Evolutionary conservation across 1,284 basidiomycete species (phyloP).

Genomic region (Heterobasidion irregulare): DNA sequence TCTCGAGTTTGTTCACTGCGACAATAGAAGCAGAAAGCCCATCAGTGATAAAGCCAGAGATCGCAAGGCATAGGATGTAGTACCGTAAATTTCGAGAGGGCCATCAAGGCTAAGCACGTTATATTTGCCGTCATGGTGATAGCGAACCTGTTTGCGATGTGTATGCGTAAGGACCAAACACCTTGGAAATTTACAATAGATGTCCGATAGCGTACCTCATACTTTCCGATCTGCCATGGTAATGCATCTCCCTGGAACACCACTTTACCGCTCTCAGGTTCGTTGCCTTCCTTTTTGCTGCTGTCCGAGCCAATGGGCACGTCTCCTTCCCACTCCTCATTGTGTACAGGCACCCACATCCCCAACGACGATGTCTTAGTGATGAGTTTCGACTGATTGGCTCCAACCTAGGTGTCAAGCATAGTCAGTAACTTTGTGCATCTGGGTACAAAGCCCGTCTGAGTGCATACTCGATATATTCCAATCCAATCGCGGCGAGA

Average conservation of each 20-base stretch:
- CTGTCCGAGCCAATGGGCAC: constrained; percentile 47
- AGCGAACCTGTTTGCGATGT: constrained; percentile 44
- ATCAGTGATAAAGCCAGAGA: background rate
- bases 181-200: background rate
- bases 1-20: constrained; percentile 59
- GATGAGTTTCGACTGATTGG: constrained; percentile 74
- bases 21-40: constrained; percentile 7
- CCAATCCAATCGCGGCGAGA: constrained; percentile 98
- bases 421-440: background rate
- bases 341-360: constrained; percentile 88
- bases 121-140: constrained; percentile 93
- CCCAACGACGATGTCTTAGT: constrained; percentile 86
- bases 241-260: constrained; percentile 73
- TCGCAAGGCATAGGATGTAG: background rate
- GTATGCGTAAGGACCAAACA: background rate
- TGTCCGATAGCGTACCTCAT: constrained; percentile 53
- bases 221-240: constrained; percentile 82
- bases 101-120: constrained; percentile 85
- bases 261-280: constrained; percentile 57
- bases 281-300: constrained; percentile 22
- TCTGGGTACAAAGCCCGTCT: background rate
- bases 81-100: constrained; percentile 85
- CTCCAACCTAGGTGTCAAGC: constrained; percentile 55
- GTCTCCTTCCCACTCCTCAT: constrained; percentile 92
- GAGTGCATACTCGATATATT: constrained; percentile 62